These are phyloP conservation scores for Sclerotinia subarctica DNA, from an alignment of 2,329 filamentous ascomycete genomes.

Conservation along the genomic window DNA sequence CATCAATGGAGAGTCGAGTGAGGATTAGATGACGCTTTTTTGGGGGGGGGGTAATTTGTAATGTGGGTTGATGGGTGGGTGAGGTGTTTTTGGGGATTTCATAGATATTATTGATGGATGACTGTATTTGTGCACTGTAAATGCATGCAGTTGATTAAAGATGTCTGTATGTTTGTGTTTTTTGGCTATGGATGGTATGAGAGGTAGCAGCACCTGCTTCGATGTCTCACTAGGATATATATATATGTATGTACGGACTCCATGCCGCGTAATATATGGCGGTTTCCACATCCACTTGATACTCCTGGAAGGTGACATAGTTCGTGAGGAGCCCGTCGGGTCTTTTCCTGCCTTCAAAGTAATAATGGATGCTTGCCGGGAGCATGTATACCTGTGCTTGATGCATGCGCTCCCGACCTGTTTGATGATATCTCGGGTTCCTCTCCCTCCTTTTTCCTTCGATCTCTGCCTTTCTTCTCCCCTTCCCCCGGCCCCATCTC, in stretches of 20 bases:
- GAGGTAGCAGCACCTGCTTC: constrained; percentile 21
- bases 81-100: background rate
- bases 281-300: too few species aligned
- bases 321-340: background rate
- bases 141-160: background rate
- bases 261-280: background rate
- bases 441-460: background rate
- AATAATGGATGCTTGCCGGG: background rate
- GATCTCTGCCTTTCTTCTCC: background rate
- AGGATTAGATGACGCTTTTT: background rate
- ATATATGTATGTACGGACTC: too few species aligned
- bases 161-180: background rate
- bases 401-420: background rate
- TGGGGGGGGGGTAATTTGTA: background rate
- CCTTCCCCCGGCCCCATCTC: too few species aligned
- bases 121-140: background rate
- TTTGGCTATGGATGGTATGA: background rate
- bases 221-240: background rate
- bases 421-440: background rate
- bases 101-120: background rate
- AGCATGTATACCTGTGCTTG: background rate
- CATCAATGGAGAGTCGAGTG: background rate
- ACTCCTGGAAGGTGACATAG: too few species aligned
- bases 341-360: background rate
- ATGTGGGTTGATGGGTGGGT: background rate